Evolutionary conservation across 1,284 basidiomycete species (phyloP), one percentile per base, ranked within the genome.

Genomic region (Apiotrichum brassicae): DNA sequence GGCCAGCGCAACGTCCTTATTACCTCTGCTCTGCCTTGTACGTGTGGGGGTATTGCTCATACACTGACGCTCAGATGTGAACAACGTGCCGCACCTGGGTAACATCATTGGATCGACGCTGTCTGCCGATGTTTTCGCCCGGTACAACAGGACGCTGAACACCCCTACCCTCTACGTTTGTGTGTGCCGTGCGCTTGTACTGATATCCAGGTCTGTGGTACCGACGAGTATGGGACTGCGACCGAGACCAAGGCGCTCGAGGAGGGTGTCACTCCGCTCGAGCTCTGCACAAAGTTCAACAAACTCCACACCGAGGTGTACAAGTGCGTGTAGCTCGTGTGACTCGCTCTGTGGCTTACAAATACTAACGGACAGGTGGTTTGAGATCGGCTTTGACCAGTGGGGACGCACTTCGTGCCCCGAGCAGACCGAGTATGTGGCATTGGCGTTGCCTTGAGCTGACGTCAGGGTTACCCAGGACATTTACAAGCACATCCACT

Each of bases 81-180:
- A 99, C 75, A 99, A 98, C 68, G 94, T 97, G 14, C 95, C 95
- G 22, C 95, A 99, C 78, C 82, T 99, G 83, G 94, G 94, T 41
- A 98, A 98, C 74, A 95, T 98, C 71, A 97, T 99, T 66, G 95
- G 95, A 11, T 72, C 70, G 19, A 70, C 69, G 8, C 79, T 97
- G 34, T 94, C 91, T 62, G 93, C 94, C 9, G 95, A 99, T 71
- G 93, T 97, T 34, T 98, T 87, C 73, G 93, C 92, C 59, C 81
- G 94, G 79, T 97, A 78, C 66, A 74, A 72, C 42, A 63, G 87
- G 58, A 68, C 70, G 13, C 62, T 75, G 44, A 79, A 79, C 62
- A 63, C 75, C 42, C 76, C 75, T 36, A 74, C 76, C 16, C 66
- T 75, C 58, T 73, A 66, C 52, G 71, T 73, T 41, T 53, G 68